Evolutionary conservation across 78 protist species (phyloP).

Genomic region (Dictyostelium capitatum): DNA sequence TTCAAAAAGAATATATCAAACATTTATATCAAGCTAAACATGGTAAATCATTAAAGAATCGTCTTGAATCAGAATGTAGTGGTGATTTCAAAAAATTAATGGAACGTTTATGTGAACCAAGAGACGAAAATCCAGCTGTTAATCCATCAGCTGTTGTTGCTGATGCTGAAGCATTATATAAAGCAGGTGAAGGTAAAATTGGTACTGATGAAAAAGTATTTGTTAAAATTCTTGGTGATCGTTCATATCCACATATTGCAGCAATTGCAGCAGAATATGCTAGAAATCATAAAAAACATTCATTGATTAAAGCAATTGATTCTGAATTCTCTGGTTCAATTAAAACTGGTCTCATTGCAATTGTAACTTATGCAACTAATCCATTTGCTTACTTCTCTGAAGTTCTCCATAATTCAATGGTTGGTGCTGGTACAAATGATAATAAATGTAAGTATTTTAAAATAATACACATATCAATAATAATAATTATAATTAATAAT

Average conservation of each 20-base stretch:
- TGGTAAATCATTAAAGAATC: slow-evolving; percentile 22
- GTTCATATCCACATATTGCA: slow-evolving; percentile 36
- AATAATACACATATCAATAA: too few species aligned
- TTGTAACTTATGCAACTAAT: slow-evolving; percentile 25
- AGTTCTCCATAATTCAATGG: slow-evolving; percentile 25
- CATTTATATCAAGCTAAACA: background rate
- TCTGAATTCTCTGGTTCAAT: slow-evolving; percentile 64
- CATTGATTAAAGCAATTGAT: slow-evolving; percentile 42
- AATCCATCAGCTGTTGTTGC: background rate
- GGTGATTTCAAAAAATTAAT: slow-evolving; percentile 54
- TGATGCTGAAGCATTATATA: slow-evolving; percentile 57
- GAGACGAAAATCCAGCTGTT: slow-evolving; percentile 51
- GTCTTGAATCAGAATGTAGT: slow-evolving; percentile 19
- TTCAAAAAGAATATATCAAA: slow-evolving; percentile 27
- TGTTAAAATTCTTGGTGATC: slow-evolving; percentile 23
- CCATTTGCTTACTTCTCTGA: slow-evolving; percentile 59
- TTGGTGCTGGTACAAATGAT: slow-evolving; percentile 80
- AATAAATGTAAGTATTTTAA: too few species aligned
- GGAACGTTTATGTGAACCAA: slow-evolving; percentile 14
- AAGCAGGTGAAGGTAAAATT: slow-evolving; percentile 80
- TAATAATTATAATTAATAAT: too few species aligned
- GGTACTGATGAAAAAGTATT: slow-evolving; percentile 76
- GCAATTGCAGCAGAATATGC: slow-evolving; percentile 26
- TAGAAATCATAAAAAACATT: slow-evolving; percentile 47
- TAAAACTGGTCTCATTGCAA: slow-evolving; percentile 40